Evolutionary conservation across 768 basidiomycete genomes (phyloP).

Genomic region (Pleurotus citrinopileatus): DNA sequence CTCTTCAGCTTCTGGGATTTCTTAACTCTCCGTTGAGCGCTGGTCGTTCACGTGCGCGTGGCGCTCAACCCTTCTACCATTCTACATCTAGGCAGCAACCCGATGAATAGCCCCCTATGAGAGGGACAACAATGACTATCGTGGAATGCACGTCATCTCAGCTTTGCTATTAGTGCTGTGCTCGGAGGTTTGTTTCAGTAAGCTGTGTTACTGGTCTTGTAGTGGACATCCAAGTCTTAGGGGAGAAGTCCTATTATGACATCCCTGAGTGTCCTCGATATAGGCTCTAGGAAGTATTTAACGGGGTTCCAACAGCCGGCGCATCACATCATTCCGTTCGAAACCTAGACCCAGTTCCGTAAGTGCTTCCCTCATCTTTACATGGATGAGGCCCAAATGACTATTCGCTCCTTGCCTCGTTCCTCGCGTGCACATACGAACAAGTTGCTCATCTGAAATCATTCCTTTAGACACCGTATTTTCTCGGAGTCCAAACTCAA

Average conservation of each 20-base stretch:
- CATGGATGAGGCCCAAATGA: neutral
- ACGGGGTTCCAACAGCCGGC: neutral
- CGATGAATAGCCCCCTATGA: neutral
- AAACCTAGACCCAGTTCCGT: neutral
- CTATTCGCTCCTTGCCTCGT: no score
- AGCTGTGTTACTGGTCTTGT: no score
- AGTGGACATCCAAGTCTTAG: no score
- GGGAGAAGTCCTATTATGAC: neutral
- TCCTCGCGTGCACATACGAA: constrained; percentile 11
- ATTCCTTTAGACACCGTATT: neutral
- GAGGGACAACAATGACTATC: neutral
- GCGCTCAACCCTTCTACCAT: no score
- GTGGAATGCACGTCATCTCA: neutral
- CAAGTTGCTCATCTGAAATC: constrained; percentile 3
- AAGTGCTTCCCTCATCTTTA: neutral
- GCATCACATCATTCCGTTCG: constrained; percentile 1
- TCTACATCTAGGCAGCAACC: neutral
- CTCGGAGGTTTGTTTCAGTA: neutral
- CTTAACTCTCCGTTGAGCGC: no score
- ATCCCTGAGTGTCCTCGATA: neutral
- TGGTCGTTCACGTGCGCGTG: no score
- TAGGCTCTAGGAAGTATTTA: neutral
- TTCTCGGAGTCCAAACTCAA: constrained; percentile 18
- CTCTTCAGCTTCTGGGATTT: no score
- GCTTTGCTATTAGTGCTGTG: neutral